Evolutionary conservation across 2,329 filamentous ascomycete genomes (phyloP).

Genomic region (Metarhizium rileyi): DNA sequence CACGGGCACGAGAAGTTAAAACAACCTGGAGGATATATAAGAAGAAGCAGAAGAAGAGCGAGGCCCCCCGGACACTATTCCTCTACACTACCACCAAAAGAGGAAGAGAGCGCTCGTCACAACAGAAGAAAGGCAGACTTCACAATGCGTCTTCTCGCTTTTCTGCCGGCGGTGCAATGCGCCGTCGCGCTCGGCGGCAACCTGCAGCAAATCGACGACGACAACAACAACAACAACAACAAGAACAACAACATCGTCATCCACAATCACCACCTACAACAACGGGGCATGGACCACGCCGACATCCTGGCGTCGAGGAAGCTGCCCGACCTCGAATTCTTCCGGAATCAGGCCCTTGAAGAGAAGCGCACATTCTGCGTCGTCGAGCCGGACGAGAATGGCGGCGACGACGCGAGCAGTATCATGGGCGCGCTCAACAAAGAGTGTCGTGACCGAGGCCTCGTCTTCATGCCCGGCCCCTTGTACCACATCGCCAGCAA

Average conservation of each 20-base stretch:
- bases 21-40: too few species aligned
- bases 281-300: slow-evolving; percentile 1
- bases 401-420: slow-evolving; percentile 21
- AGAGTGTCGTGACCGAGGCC: slow-evolving; percentile 18
- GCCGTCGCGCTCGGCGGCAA: too few species aligned
- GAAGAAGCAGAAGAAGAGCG: too few species aligned
- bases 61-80: too few species aligned
- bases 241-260: too few species aligned
- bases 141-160: too few species aligned
- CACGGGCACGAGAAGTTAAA: not conserved
- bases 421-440: slow-evolving; percentile 23
- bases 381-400: slow-evolving; percentile 15
- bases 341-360: slow-evolving; percentile 8
- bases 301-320: not conserved
- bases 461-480: slow-evolving; percentile 23
- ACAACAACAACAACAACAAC: too few species aligned
- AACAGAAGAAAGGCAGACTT: too few species aligned
- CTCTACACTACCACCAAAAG: too few species aligned
- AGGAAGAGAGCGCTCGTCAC: too few species aligned
- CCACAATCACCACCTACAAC: not conserved
- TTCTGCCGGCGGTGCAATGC: too few species aligned
- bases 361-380: slow-evolving; percentile 19
- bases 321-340: not conserved
- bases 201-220: too few species aligned
- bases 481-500: slow-evolving; percentile 24